Evolutionary conservation across 2,329 filamentous ascomycete genomes (phyloP).

Genomic region (Fusarium graminum): DNA sequence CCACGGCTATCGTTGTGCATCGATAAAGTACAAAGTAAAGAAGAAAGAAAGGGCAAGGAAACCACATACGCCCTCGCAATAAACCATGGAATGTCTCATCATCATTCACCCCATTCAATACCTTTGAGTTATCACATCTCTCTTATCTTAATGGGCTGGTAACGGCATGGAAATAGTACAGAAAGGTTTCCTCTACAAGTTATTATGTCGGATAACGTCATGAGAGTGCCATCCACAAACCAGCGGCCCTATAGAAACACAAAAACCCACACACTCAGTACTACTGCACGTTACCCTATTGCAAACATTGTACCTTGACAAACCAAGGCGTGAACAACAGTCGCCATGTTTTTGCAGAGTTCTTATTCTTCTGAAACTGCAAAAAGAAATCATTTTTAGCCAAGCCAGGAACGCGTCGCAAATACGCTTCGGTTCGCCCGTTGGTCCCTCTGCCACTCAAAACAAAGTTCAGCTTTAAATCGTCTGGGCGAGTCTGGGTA

Average conservation of each 20-base stretch:
- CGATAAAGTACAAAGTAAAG: slow-evolving; percentile 13
- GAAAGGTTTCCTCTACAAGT: background rate
- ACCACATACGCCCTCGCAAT: background rate
- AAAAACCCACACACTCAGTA: slow-evolving; percentile 27
- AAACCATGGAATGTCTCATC: background rate
- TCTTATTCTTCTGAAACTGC: slow-evolving; percentile 1
- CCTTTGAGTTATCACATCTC: background rate
- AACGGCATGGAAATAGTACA: background rate
- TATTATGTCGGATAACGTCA: slow-evolving; percentile 36
- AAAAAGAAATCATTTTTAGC: slow-evolving; percentile 6
- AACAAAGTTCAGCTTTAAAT: slow-evolving; percentile 39
- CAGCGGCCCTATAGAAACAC: slow-evolving; percentile 37
- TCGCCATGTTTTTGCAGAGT: slow-evolving; percentile 1
- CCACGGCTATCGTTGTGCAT: slow-evolving; percentile 1
- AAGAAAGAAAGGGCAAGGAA: too few relatives aligned
- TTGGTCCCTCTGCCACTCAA: slow-evolving; percentile 24
- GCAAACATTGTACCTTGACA: background rate
- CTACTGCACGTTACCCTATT: too few relatives aligned
- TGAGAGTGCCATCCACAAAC: slow-evolving; percentile 29
- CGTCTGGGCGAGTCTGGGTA: slow-evolving; percentile 27
- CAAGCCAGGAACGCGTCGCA: slow-evolving; percentile 32
- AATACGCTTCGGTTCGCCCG: slow-evolving; percentile 25
- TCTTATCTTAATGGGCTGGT: background rate
- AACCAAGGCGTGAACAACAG: slow-evolving; percentile 7
- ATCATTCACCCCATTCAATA: background rate